Evolutionary conservation across 139 green algal species (phyloP), one percentile per base, ranked within the genome.

Genomic region (Eudorina sp.): DNA sequence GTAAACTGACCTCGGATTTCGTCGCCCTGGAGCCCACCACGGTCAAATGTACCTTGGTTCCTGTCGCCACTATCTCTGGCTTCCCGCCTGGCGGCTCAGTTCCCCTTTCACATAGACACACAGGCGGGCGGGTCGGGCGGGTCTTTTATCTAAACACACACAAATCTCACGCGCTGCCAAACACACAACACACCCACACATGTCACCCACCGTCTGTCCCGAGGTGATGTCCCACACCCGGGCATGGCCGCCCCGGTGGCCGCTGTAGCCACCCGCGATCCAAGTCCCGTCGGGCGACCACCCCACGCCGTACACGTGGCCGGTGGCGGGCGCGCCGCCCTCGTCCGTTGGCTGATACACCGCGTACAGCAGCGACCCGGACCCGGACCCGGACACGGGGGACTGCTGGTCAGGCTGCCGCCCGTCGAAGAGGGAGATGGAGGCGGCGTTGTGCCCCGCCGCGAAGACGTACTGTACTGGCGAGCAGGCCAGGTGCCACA

Each of bases 201-300:
- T 38, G 40, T 36, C 9, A 53, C 78, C 18, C 53, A 85, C 78
- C 55, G 25, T 25, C 11, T 45, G 5, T 18, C 78, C 78, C 8
- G 13, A 58, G 7, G 53, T 85, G 38, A 74, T 48, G 58, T 85
- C 78, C 55, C 55, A 85, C 40, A 85, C 53, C 25, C 55, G 78
- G 29, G 34, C 78, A 16, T 14, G 36, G 29, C 77, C 77, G 11
- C 53, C 77, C 4, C 36, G 19, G 21, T 29, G 14, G 6, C 53
- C 53, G 36, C 78, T 85, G 53, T 85, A 74, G 4, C n/a, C 55
- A 16, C 38, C 78, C 40, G 78, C 78, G 36, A 73, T 0, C 53
- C 53, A 31, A 23, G 13, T 13, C 36, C 77, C 78, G 78, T 74
- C 55, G 1, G 55, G 38, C 53, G 78, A 69, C 53, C 78, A 85